Evolutionary conservation across 2,329 filamentous ascomycete genomes (phyloP).

Genomic region (Sporothrix humicola): DNA sequence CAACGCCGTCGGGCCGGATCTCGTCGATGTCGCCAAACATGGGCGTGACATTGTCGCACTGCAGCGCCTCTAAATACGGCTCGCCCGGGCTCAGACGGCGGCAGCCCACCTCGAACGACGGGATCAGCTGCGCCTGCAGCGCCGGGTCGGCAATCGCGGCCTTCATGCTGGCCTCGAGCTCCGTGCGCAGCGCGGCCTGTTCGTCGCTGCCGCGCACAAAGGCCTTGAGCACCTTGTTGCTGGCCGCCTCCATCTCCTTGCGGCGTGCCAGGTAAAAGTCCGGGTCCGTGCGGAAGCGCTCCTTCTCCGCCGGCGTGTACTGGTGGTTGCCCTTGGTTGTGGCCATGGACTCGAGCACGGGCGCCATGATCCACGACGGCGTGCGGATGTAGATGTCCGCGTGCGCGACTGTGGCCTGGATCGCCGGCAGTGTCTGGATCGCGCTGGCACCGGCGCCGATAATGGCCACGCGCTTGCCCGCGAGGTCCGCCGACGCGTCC

Average conservation of each 20-base stretch:
- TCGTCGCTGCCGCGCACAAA: conserved; percentile 20
- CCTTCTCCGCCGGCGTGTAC: conserved; percentile 18
- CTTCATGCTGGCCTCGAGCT: conserved; percentile 40
- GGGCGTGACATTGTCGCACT: conserved; percentile 40
- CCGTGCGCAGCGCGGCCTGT: background rate
- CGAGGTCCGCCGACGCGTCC: conserved; percentile 39
- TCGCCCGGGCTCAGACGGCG: conserved; percentile 57
- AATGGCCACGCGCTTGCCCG: conserved; percentile 25
- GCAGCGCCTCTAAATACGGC: conserved; percentile 53
- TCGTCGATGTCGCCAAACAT: conserved; percentile 52
- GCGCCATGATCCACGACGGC: conserved; percentile 38
- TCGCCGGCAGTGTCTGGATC: conserved; percentile 41
- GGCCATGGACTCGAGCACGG: conserved; percentile 4
- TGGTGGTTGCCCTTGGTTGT: conserved; percentile 21
- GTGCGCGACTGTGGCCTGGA: conserved; percentile 46
- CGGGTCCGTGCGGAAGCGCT: background rate
- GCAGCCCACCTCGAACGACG: conserved; percentile 52
- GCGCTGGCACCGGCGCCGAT: conserved; percentile 22
- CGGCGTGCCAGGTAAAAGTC: background rate
- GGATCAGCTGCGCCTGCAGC: conserved; percentile 50
- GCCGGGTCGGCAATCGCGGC: conserved; percentile 13
- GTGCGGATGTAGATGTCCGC: conserved; percentile 45
- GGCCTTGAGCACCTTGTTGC: conserved; percentile 23
- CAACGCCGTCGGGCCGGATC: conserved; percentile 54
- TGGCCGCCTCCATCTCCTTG: conserved; percentile 26